Evolutionary conservation across 2,329 filamentous ascomycete genomes (phyloP), one percentile per base, ranked within the genome.

Genomic region (Cladophialophora yegresii): DNA sequence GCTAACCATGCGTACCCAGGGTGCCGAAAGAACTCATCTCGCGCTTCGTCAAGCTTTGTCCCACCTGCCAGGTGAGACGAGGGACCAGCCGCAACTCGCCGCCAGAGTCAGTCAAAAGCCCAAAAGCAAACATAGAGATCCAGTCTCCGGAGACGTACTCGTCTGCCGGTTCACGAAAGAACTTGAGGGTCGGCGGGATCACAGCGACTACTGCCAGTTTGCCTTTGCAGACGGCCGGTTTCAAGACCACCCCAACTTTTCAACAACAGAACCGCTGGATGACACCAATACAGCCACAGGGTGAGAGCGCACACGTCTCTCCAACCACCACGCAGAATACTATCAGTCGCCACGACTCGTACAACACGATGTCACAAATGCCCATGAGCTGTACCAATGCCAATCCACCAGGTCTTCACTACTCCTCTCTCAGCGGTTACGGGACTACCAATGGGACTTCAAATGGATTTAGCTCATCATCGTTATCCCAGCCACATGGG

Each of bases 21-120:
- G 80, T 82, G 4, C 80, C 80, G 2, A 82, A 82, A 70, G 80
- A 82, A 67, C 73, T 82, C 40, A 82, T 82, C 67, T 81, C 80
- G 33, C 79, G 80, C 47, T 82, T 82, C 64, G 80, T 82, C 59
- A 81, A 81, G 68, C 78, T 81, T 57, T 82, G 80, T 55, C 80
- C 80, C 54, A 82, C 79, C 20, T 82, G 80, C 65, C 79, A 80
- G 69, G 77, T 81, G 22, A 79, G 80, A 54, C 75, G 80, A 53
- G 78, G 79, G 2, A 58, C 63, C 22, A 77, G 76, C 43, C 68
- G 68, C 36, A 67, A 66, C 26, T 65, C 65, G 20, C 60, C 68
- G 28, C 61, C 63, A 8, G 66, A 69, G 26, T 63, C 62, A 13
- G 63, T 61, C 3, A 67, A 61, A 55, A 70, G 64, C 49, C 59